phyloP scores from a whole-genome alignment of 2,329 filamentous ascomycete species.

The Colletotrichum higginsianum region DNA sequence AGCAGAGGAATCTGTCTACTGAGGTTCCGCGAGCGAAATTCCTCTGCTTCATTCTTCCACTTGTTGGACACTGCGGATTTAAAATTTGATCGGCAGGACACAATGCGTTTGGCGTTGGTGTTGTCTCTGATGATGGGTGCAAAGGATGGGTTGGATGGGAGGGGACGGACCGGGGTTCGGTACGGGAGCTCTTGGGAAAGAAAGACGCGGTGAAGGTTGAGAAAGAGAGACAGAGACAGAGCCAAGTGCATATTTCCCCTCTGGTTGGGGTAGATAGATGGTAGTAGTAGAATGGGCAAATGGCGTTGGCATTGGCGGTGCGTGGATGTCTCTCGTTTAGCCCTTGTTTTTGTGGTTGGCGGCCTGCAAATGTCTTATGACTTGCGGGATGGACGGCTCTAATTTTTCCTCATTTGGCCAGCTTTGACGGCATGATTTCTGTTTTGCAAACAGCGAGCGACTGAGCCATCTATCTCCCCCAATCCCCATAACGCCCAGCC shows the following conservation, averaged over 20 bases:
- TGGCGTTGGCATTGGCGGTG: slow-evolving; percentile 34
- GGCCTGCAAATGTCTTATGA: slow-evolving; percentile 37
- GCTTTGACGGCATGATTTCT: slow-evolving; percentile 1
- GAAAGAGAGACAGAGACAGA: background rate
- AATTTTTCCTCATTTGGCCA: slow-evolving; percentile 32
- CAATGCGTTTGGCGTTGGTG: slow-evolving; percentile 42
- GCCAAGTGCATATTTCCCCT: slow-evolving; percentile 5
- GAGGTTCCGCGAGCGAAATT: slow-evolving; percentile 8
- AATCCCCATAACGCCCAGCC: slow-evolving; percentile 6
- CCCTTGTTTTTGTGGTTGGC: slow-evolving; percentile 33
- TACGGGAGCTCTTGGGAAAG: slow-evolving; percentile 28
- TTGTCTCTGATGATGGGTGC: slow-evolving; percentile 38
- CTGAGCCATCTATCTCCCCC: background rate
- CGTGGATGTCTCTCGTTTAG: slow-evolving; percentile 37
- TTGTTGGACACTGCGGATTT: slow-evolving; percentile 24
- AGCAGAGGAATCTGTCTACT: background rate
- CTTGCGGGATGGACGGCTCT: slow-evolving; percentile 27
- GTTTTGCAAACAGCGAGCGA: slow-evolving; percentile 37
- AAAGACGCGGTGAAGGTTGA: slow-evolving; percentile 40
- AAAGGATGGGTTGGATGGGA: slow-evolving; percentile 24
- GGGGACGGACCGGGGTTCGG: slow-evolving; percentile 31
- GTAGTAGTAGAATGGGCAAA: background rate
- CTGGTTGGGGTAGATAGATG: slow-evolving; percentile 7
- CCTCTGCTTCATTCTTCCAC: slow-evolving; percentile 26
- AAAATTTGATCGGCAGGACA: slow-evolving; percentile 41